Evolutionary conservation across 2,329 filamentous ascomycete species (phyloP).

Genomic region (Ilyonectria mors-panacis): DNA sequence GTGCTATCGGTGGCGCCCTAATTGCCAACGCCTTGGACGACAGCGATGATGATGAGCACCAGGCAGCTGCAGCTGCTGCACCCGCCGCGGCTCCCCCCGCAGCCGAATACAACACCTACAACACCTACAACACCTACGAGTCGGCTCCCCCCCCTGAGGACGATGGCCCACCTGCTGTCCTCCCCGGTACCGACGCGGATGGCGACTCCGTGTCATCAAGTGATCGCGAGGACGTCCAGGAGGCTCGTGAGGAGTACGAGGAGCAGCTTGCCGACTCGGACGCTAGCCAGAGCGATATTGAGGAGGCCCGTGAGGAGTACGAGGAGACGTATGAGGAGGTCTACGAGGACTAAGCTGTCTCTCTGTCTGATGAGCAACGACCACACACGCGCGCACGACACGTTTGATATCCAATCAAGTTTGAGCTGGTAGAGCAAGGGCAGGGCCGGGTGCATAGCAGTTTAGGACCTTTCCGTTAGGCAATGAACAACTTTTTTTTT

Average conservation of each 20-base stretch:
- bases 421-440: constrained; percentile 25
- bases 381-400: constrained; percentile 33
- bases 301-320: constrained; percentile 67
- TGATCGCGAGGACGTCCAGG: constrained; percentile 59
- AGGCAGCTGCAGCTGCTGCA: constrained; percentile 24
- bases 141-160: constrained; percentile 29
- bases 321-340: constrained; percentile 54
- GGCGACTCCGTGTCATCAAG: constrained; percentile 59
- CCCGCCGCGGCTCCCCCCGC: constrained; percentile 15
- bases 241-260: constrained; percentile 61
- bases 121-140: not conserved
- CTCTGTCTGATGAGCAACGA: constrained; percentile 29
- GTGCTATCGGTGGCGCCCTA: constrained; percentile 70
- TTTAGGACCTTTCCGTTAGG: constrained; percentile 16
- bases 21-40: constrained; percentile 67
- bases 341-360: constrained; percentile 42
- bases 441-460: constrained; percentile 15
- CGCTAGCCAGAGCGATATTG: constrained; percentile 67
- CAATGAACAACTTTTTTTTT: constrained; percentile 13
- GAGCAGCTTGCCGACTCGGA: constrained; percentile 60
- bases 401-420: constrained; percentile 38
- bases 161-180: constrained; percentile 52
- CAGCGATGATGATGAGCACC: constrained; percentile 43
- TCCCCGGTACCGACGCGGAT: constrained; percentile 58
- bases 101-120: constrained; percentile 18